phyloP scores from a whole-genome alignment of 768 basidiomycete genomes.

The Rickenella mellea region DNA sequence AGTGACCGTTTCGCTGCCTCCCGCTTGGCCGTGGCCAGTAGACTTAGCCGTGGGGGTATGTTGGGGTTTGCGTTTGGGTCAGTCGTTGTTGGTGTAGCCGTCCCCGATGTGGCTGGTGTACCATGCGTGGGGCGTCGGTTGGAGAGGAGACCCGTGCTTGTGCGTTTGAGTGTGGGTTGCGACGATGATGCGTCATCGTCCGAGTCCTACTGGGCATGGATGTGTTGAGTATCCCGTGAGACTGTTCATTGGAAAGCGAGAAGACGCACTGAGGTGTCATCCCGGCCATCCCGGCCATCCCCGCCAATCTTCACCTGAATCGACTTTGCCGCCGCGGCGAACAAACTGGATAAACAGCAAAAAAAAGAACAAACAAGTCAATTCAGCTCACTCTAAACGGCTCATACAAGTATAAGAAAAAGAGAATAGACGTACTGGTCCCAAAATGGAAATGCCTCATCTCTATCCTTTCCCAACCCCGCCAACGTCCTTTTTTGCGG shows the following conservation, averaged over 20 bases:
- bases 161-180: slow-evolving; percentile 37
- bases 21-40: slow-evolving; percentile 61
- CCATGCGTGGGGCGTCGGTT: slow-evolving; percentile 51
- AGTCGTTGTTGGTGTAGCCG: slow-evolving; percentile 28
- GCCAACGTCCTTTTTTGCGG: slow-evolving; percentile 79
- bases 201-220: slow-evolving; percentile 1
- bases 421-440: slow-evolving; percentile 64
- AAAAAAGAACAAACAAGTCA: background rate
- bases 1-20: slow-evolving; percentile 68
- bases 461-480: slow-evolving; percentile 87
- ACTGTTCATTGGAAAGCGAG: background rate
- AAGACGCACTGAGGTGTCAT: slow-evolving; percentile 1
- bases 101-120: slow-evolving; percentile 32
- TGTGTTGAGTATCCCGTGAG: slow-evolving; percentile 11
- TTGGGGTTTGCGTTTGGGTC: slow-evolving; percentile 12
- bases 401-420: background rate
- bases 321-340: slow-evolving; percentile 71
- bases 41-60: slow-evolving; percentile 31
- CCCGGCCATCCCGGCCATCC: slow-evolving; percentile 33
- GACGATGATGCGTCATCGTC: slow-evolving; percentile 9
- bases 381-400: background rate
- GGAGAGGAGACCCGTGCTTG: slow-evolving; percentile 68
- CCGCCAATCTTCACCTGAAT: slow-evolving; percentile 62
- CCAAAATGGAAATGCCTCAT: slow-evolving; percentile 97
- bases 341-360: slow-evolving; percentile 44